Evolutionary conservation across 2,329 filamentous ascomycete species (phyloP).

Genomic region (Aspergillus sp.): DNA sequence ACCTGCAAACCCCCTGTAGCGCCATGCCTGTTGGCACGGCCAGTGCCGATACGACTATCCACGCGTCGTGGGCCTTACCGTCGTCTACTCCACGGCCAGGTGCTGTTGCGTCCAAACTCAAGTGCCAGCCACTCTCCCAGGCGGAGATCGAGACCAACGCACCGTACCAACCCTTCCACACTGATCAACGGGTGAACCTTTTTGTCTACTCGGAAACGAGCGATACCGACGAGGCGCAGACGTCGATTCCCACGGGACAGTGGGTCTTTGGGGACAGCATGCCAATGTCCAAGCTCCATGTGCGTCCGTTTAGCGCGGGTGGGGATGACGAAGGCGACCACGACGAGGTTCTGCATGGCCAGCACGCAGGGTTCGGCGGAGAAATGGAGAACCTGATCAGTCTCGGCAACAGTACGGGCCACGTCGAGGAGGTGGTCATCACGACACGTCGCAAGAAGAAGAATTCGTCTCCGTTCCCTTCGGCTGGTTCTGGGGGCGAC

Average conservation of each 20-base stretch:
- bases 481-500: slow-evolving; percentile 48
- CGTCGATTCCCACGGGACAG: slow-evolving; percentile 28
- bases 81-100: slow-evolving; percentile 40
- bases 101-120: slow-evolving; percentile 35
- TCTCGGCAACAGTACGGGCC: slow-evolving; percentile 53
- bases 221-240: slow-evolving; percentile 45
- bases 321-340: slow-evolving; percentile 34
- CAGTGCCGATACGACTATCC: slow-evolving; percentile 42
- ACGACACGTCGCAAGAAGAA: slow-evolving; percentile 72
- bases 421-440: slow-evolving; percentile 76
- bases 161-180: slow-evolving; percentile 94
- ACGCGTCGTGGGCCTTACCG: slow-evolving; percentile 44
- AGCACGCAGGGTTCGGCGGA: slow-evolving; percentile 31
- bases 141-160: slow-evolving; percentile 95
- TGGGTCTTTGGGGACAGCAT: slow-evolving; percentile 58
- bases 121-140: slow-evolving; percentile 63
- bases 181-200: slow-evolving; percentile 78
- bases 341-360: slow-evolving; percentile 33
- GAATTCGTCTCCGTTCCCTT: slow-evolving; percentile 22
- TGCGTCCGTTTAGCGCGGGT: slow-evolving; percentile 44
- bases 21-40: slow-evolving; percentile 58
- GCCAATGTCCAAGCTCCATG: slow-evolving; percentile 47
- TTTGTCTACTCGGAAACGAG: slow-evolving; percentile 58
- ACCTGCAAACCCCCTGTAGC: slow-evolving; percentile 61
- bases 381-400: slow-evolving; percentile 52